Percentiles rank a stretch among this genome's conserved stretches.
Evolutionary conservation across 2,329 filamentous ascomycete species (phyloP).

Genomic region (Aspergillus sp.): DNA sequence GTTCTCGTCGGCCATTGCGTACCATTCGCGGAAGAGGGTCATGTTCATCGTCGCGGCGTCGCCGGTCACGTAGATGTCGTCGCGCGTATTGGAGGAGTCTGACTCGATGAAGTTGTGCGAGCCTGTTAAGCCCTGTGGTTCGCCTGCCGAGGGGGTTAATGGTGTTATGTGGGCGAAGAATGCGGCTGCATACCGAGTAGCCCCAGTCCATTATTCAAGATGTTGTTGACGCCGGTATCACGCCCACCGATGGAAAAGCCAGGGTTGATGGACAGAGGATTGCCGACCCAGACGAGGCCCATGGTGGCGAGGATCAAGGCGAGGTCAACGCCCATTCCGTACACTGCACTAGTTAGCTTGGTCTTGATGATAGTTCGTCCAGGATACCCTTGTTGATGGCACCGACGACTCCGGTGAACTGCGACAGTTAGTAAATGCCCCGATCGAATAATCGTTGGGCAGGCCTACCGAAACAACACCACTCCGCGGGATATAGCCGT

Average conservation of each 20-base stretch:
- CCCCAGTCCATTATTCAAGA: constrained; percentile 46
- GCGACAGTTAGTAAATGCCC: neutral
- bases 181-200: constrained; percentile 36
- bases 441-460: too few relatives aligned
- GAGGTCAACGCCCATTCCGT: constrained; percentile 50
- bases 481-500: constrained; percentile 13
- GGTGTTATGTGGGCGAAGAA: too few relatives aligned
- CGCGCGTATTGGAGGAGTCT: constrained; percentile 54
- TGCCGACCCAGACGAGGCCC: constrained; percentile 51
- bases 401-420: constrained; percentile 34
- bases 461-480: constrained; percentile 36
- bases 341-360: constrained; percentile 32
- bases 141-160: neutral
- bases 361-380: neutral
- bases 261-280: constrained; percentile 50
- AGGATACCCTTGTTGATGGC: constrained; percentile 36
- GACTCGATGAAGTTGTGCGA: constrained; percentile 58
- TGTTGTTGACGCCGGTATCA: constrained; percentile 37
- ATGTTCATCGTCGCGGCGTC: constrained; percentile 55
- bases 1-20: constrained; percentile 39
- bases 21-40: constrained; percentile 51
- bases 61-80: constrained; percentile 53
- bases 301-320: constrained; percentile 45
- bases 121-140: constrained; percentile 49
- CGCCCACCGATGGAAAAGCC: constrained; percentile 56